Evolutionary conservation across 2,329 filamentous ascomycete genomes (phyloP).

Genomic region (Xylariomycetidae sp.): DNA sequence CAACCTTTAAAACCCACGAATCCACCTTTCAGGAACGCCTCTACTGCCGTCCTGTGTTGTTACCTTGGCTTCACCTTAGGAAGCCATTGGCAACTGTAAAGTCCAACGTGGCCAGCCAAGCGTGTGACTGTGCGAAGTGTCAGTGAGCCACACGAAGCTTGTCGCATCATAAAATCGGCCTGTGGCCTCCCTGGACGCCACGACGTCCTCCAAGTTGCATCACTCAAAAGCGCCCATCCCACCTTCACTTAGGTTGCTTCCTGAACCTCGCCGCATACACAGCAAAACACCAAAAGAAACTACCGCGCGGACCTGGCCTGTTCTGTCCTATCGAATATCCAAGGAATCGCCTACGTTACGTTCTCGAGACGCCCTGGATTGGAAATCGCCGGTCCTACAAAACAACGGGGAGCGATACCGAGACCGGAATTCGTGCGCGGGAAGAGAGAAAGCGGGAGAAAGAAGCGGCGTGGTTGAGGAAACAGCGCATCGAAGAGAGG

Average conservation of each 20-base stretch:
- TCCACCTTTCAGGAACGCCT: conserved; percentile 15
- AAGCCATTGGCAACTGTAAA: conserved; percentile 4
- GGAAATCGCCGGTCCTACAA: background rate
- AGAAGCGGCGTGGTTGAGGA: conserved; percentile 7
- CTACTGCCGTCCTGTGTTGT: conserved; percentile 4
- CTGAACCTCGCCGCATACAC: too few relatives aligned
- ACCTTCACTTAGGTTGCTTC: too few relatives aligned
- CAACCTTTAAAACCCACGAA: conserved; percentile 20
- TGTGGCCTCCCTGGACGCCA: too few relatives aligned
- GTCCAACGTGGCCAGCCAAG: conserved; percentile 1
- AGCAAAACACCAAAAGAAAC: too few relatives aligned
- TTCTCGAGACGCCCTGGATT: too few relatives aligned
- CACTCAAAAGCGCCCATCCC: too few relatives aligned
- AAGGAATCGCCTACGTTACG: too few relatives aligned
- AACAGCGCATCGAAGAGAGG: conserved; percentile 4
- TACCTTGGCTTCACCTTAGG: conserved; percentile 3
- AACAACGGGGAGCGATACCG: too few relatives aligned
- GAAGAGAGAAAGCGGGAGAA: background rate
- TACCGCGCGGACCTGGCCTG: too few relatives aligned
- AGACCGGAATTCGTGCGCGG: background rate
- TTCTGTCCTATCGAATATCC: too few relatives aligned
- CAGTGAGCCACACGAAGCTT: background rate
- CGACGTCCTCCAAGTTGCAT: too few relatives aligned
- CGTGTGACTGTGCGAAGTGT: background rate
- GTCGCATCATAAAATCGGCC: background rate